phyloP scores from a whole-genome alignment of 78 protist species.

The Bodo saltans region DNA sequence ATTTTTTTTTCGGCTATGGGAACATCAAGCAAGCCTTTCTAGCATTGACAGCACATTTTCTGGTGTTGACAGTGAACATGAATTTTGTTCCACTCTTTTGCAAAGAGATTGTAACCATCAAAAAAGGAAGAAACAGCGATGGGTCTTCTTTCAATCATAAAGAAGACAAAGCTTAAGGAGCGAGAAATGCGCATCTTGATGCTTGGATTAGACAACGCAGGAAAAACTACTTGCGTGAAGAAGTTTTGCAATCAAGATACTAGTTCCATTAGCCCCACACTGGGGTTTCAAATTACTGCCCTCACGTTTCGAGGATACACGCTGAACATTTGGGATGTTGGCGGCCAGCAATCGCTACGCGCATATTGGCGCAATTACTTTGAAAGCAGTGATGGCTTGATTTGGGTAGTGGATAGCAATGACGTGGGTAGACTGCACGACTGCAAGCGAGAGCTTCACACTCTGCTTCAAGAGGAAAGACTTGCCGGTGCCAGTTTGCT shows the following conservation, averaged over 20 bases:
- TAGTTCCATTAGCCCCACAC: constrained; percentile 82
- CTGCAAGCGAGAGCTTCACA: constrained; percentile 55
- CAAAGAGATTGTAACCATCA: too few species aligned
- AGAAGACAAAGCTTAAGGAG: constrained; percentile 88
- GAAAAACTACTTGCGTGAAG: constrained; percentile 96
- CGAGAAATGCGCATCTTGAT: constrained; percentile 88
- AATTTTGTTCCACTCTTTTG: too few species aligned
- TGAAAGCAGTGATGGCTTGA: constrained; percentile 62
- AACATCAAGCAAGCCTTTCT: too few species aligned
- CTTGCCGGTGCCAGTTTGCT: constrained; percentile 95
- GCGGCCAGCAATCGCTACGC: constrained; percentile 97
- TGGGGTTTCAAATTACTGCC: constrained; percentile 95
- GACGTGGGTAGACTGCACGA: constrained; percentile 31
- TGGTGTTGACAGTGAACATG: too few species aligned
- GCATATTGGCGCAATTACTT: constrained; percentile 92
- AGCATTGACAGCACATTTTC: too few species aligned
- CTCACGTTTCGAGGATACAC: constrained; percentile 67
- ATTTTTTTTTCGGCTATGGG: too few species aligned
- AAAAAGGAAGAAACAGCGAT: constrained; percentile 49
- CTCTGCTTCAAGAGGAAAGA: constrained; percentile 60
- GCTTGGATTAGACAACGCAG: constrained; percentile 59
- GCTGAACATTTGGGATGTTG: constrained; percentile 98
- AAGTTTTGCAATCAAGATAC: constrained; percentile 86
- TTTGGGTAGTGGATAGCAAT: constrained; percentile 62
- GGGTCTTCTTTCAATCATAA: constrained; percentile 90